These are phyloP conservation scores for Agrocybe pediades DNA, from an alignment of 768 basidiomycete species.

Conservation along the genomic window DNA sequence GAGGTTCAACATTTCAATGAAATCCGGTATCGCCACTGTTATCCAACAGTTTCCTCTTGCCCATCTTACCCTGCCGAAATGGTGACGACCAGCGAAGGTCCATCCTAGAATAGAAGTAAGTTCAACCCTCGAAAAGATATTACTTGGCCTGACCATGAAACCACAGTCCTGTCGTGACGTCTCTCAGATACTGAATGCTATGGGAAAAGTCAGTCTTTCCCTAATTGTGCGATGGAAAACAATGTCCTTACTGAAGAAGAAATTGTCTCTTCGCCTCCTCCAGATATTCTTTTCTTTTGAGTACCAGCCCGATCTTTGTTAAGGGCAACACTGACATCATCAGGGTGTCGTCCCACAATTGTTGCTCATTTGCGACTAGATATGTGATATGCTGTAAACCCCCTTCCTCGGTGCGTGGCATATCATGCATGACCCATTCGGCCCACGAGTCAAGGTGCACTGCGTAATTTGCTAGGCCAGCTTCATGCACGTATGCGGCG, in stretches of 20 bases:
- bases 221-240: not conserved
- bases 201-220: not conserved
- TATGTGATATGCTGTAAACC: conserved; percentile 53
- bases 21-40: conserved; percentile 46
- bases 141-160: conserved; percentile 40
- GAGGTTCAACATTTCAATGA: conserved; percentile 47
- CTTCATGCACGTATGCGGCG: conserved; percentile 44
- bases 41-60: conserved; percentile 60
- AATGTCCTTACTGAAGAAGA: conserved; percentile 41
- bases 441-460: conserved; percentile 49
- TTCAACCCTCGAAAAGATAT: not conserved
- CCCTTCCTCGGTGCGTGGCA: conserved; percentile 46
- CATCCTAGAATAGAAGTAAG: conserved; percentile 29
- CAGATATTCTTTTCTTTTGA: conserved; percentile 49
- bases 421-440: conserved; percentile 52
- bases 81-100: conserved; percentile 47
- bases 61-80: conserved; percentile 51
- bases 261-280: conserved; percentile 58
- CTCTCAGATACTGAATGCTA: conserved; percentile 47
- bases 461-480: conserved; percentile 32
- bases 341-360: conserved; percentile 59
- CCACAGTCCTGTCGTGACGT: conserved; percentile 45
- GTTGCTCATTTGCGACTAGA: conserved; percentile 40
- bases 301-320: conserved; percentile 55
- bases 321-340: conserved; percentile 63